phyloP scores from a whole-genome alignment of 805 yeast genomes.

The Limtongia smithiae region DNA sequence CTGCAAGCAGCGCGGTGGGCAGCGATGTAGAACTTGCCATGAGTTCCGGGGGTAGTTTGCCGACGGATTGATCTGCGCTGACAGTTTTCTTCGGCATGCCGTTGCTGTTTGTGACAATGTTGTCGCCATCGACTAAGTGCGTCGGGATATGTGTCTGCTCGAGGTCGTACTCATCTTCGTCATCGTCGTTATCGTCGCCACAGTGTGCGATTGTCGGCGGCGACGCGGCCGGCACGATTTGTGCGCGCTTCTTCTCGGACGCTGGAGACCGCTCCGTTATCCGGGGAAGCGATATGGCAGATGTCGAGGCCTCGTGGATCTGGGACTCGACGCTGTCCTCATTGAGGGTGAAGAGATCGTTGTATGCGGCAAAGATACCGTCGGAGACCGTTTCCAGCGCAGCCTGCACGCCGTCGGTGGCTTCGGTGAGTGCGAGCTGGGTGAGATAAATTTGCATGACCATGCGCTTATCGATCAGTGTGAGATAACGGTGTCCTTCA shows the following conservation, averaged over 20 bases:
- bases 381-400: constrained; percentile 26
- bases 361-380: constrained; percentile 21
- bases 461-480: constrained; percentile 21
- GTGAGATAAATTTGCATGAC: constrained; percentile 23
- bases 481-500: constrained; percentile 11
- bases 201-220: constrained; percentile 18
- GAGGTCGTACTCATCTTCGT: constrained; percentile 6
- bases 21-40: constrained; percentile 7
- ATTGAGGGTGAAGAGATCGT: constrained; percentile 28
- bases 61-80: constrained; percentile 4
- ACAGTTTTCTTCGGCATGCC: neutral
- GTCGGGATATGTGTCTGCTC: neutral
- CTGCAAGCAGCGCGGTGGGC: constrained; percentile 18
- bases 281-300: constrained; percentile 15
- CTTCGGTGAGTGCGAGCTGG: constrained; percentile 23
- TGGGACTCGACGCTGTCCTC: constrained; percentile 29
- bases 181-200: constrained; percentile 3
- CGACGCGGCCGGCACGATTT: constrained; percentile 16
- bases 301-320: constrained; percentile 28
- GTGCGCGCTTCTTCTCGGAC: constrained; percentile 16
- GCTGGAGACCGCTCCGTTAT: neutral
- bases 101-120: neutral
- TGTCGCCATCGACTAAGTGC: neutral
- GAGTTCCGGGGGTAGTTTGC: constrained; percentile 15
- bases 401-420: constrained; percentile 20